Evolutionary conservation across 1,139 yeast genomes (phyloP), one percentile per base, ranked within the genome.

Genomic region (Magnusiomyces clavatus): DNA sequence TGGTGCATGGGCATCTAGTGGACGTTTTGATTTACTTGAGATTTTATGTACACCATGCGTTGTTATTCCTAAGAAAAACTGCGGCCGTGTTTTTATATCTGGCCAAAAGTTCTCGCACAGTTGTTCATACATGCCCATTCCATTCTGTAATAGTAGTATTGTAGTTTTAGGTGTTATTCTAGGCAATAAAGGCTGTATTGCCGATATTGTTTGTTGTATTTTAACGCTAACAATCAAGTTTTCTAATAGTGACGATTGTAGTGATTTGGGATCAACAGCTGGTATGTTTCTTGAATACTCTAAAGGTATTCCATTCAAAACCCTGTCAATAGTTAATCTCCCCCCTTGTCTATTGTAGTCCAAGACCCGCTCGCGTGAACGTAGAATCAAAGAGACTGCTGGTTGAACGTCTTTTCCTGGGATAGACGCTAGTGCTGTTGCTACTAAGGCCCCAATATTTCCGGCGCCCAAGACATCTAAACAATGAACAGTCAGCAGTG

Each of bases 61-160:
- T 41, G 83, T 82, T 14, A 90, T 81, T 46, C 90, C 96, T 62
- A 82, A 84, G 61, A 74, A 80, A 8, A 90, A 63, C 16, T 69
- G 71, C 16, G 95, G 96, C 51, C 81, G 64, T 1, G 61, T 50
- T 0, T 54, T 54, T 1, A 60, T 55, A 1, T 65, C 63, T 0
- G 80, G 79, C 84, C 94, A 88, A n/a, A 81, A 72, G 8, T 65
- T 60, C 1, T 71, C 67, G 14, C 73, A 71, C 39, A 88, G 64
- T 45, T 74, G 72, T 14, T 83, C 84, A 3, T 78, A 70, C 45
- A 80, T 74, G 1, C 95, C 95, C 75, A 82, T 73, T 2, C 94
- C 95, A 62, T 86, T 86, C 60, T 89, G 95, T 5, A 89, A 62
- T n/a, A 90, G 67, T 44, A 89, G 60, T 2, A 89, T 66, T 53